Evolutionary conservation across 148 eudicot genomes (phyloP), one percentile per base, ranked within the genome.

Genomic region (Nepenthes mirabilis): DNA sequence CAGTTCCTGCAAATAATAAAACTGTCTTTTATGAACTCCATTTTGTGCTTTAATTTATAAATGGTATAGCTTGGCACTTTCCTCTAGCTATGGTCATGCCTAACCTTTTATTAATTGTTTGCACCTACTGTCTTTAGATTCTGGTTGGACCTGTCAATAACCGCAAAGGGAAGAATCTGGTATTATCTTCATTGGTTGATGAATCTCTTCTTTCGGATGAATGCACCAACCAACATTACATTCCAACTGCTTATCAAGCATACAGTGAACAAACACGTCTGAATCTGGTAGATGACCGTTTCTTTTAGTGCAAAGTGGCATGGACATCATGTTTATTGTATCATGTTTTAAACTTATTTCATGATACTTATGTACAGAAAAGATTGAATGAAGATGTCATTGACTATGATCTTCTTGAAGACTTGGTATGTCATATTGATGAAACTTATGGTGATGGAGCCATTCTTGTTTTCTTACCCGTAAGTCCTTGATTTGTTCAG

Each of bases 331-430:
- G 62, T 23, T 34, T 55, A 23, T 11, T 54, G 9, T 61, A 14
- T 37, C 13, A 5, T 65, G 52, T 51, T 37, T 40, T 37, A 45
- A 50, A 50, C 60, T 50, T 65, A 40, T 40, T 60, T 23, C 61
- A 11, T 68, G 12, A 56, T 12, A 33, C 50, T 9, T 37, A 23
- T 73, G 53, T 59, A 56, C 89, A 93, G 98, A 86, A 65, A 79
- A 86, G 68, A 72, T 65, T 93, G 74, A 84, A 93, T 70, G 98
- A 93, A 86, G 96, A 86, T 68, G 73, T 83, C 45, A 88, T 93
- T 79, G 98, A 93, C 75, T 93, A 83, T 74, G 98, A 93, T 82
- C 75, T 93, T 76, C 88, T 93, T 67, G 96, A 93, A 75, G 98
- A 93, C 71, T 75, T 93, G 82, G 88, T 93, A 48, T 83, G 85